phyloP scores from a whole-genome alignment of 148 eudicot genomes.

The Selenicereus undatus region DNA sequence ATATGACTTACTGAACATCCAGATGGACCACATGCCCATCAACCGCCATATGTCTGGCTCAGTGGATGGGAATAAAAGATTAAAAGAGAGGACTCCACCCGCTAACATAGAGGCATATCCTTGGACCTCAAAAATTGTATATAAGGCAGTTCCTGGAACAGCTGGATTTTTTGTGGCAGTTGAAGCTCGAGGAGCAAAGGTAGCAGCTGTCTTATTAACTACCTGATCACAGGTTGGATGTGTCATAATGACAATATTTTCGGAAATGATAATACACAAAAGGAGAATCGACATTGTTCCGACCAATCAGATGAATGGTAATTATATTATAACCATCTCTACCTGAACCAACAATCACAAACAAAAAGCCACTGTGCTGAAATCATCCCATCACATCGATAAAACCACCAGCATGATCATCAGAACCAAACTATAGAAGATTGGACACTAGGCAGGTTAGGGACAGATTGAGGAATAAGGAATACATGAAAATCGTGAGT shows the following conservation, averaged over 20 bases:
- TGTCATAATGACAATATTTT: background rate
- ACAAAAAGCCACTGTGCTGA: background rate
- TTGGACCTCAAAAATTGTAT: slow-evolving; percentile 83
- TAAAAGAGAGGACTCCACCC: slow-evolving; percentile 93
- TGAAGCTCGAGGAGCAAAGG: slow-evolving; percentile 97
- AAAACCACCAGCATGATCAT: background rate
- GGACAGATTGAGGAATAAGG: background rate
- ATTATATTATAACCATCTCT: background rate
- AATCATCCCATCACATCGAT: background rate
- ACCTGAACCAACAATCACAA: background rate
- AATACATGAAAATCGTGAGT: background rate
- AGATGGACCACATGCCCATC: slow-evolving; percentile 99
- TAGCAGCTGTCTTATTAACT: slow-evolving; percentile 86
- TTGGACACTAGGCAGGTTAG: background rate
- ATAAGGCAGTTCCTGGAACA: slow-evolving; percentile 70
- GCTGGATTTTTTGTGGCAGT: slow-evolving; percentile 88
- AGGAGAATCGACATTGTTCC: background rate
- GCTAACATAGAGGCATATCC: slow-evolving; percentile 70
- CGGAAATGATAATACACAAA: background rate
- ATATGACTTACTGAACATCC: slow-evolving; percentile 93
- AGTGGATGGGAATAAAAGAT: slow-evolving; percentile 87
- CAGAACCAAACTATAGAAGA: background rate
- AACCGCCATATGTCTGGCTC: slow-evolving; percentile 95
- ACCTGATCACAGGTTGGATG: slow-evolving; percentile 40
- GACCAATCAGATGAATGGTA: background rate